These are phyloP conservation scores for Trichosporon faecale DNA, from an alignment of 1,284 basidiomycete genomes.

Conservation along the genomic window DNA sequence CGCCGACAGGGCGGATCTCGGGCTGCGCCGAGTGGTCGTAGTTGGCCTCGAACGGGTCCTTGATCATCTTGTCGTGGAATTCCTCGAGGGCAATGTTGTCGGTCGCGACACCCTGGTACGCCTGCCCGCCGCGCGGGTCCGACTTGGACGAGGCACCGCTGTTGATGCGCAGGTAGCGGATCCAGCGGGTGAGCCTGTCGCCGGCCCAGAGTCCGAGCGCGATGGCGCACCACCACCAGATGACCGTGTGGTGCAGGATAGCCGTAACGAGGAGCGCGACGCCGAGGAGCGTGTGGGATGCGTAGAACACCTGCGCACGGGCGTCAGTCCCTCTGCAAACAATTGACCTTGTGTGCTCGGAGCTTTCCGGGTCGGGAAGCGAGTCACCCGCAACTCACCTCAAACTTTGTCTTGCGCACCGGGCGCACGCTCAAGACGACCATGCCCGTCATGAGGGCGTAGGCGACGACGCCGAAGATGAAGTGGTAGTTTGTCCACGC, in stretches of 20 bases:
- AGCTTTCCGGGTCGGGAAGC: not conserved
- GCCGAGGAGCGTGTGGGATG: constrained; percentile 65
- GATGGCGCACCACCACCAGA: constrained; percentile 61
- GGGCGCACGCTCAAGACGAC: constrained; percentile 63
- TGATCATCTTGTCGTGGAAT: constrained; percentile 24
- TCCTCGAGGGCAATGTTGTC: constrained; percentile 20
- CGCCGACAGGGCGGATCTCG: constrained; percentile 17
- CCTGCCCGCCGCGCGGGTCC: not conserved
- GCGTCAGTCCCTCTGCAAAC: not conserved
- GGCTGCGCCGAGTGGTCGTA: constrained; percentile 11
- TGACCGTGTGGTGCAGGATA: constrained; percentile 66
- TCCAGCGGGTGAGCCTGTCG: constrained; percentile 63
- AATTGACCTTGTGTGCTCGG: not conserved
- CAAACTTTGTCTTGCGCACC: constrained; percentile 67
- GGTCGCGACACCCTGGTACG: constrained; percentile 7
- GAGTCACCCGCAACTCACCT: constrained; percentile 48
- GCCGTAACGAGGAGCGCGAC: constrained; percentile 62
- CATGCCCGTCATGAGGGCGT: constrained; percentile 66
- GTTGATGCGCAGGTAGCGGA: constrained; percentile 66
- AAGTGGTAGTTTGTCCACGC: constrained; percentile 70
- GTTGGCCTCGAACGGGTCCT: not conserved
- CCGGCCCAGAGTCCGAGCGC: constrained; percentile 65
- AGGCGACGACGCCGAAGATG: constrained; percentile 70
- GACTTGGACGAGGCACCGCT: constrained; percentile 49
- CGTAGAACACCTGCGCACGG: constrained; percentile 61